Conservation (phyloP, 2,329 filamentous ascomycete genomes). For the Colletotrichum sp. region DNA sequence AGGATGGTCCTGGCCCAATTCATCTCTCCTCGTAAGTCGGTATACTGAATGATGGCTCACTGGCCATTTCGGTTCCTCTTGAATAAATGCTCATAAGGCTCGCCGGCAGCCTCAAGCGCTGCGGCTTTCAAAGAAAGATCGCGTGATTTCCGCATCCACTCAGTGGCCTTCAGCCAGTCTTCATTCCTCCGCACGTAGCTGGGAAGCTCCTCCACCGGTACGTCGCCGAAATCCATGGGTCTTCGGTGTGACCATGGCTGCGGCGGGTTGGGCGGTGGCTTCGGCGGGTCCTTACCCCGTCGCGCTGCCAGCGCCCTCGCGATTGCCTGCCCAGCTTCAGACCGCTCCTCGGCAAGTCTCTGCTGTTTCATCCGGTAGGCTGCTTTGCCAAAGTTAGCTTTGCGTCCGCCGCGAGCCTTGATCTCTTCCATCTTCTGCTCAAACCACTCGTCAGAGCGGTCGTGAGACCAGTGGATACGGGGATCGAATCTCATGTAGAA, state of each 20-base stretch:
- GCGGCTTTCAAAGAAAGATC: conserved; percentile 20
- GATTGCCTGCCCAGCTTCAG: not conserved
- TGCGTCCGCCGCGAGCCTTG: conserved; percentile 49
- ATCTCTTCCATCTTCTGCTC: conserved; percentile 56
- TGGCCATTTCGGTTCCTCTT: not conserved
- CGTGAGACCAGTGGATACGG: conserved; percentile 50
- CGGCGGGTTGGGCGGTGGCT: conserved; percentile 24
- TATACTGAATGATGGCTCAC: not conserved
- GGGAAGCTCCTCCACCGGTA: conserved; percentile 46
- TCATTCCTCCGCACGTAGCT: conserved; percentile 48
- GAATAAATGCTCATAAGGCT: conserved; percentile 5
- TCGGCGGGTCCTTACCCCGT: not conserved
- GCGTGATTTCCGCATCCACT: conserved; percentile 38
- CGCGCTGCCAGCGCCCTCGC: not conserved
- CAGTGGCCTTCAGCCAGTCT: conserved; percentile 48
- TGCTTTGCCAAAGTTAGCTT: conserved; percentile 55
- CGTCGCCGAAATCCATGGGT: conserved; percentile 40
- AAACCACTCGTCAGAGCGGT: conserved; percentile 50
- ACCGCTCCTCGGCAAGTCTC: conserved; percentile 24
- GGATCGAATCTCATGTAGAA: conserved; percentile 56
- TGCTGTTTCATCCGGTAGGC: conserved; percentile 40
- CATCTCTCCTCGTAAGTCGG: not conserved
- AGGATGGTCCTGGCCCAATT: not conserved
- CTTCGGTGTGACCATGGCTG: conserved; percentile 32
- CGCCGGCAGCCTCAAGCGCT: not conserved